Base-by-base conservation (phyloP, 164 flowering plant genomes). In the Piper betle region DNA sequence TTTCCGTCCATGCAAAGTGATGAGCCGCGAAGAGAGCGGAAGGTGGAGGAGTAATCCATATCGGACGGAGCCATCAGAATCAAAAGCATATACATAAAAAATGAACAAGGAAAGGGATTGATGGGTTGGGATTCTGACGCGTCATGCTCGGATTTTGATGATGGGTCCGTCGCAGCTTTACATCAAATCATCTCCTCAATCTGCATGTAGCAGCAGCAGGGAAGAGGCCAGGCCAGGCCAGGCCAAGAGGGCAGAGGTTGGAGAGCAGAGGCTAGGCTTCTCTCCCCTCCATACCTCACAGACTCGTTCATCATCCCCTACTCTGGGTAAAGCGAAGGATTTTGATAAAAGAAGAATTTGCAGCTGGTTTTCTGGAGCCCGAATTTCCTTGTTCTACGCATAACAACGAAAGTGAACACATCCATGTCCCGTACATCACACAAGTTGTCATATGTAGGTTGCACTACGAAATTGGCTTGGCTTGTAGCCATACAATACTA, bases 121-220 rank as follows among this genome's bases (percentile, higher is more conserved):
- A 75, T 69, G 78, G 53, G 38, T 17, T 74, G 65, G 53, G 77
- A 77, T 71, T 74, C 71, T 71, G 82, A 78, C 82, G 70, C 79
- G 74, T 74, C 84, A 69, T 72, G 81, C 81, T 74, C 84, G 72
- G 71, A 73, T 73, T 80, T 80, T 80, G 68, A 80, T 80, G 68
- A 80, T 79, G 17, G 57, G 13, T 53, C 53, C 40, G 13, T 25
- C 54, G 54, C 74, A 72, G 75, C 73, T 79, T 72, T 72, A 73
- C 75, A 80, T 78, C 82, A 80, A 77, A 77, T 76, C 79, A 78
- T 69, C 69, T 67, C 77, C 16, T 69, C 84, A 74, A 70, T 78
- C 69, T 77, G 73, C 75, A 70, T 63, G 62, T 57, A 25, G 37
- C 39, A 37, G 33, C 48, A 40, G 37, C 15, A 37, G 50, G 56